Base-by-base conservation (phyloP, 768 basidiomycete species). In the Tulasnella sp. region DNA sequence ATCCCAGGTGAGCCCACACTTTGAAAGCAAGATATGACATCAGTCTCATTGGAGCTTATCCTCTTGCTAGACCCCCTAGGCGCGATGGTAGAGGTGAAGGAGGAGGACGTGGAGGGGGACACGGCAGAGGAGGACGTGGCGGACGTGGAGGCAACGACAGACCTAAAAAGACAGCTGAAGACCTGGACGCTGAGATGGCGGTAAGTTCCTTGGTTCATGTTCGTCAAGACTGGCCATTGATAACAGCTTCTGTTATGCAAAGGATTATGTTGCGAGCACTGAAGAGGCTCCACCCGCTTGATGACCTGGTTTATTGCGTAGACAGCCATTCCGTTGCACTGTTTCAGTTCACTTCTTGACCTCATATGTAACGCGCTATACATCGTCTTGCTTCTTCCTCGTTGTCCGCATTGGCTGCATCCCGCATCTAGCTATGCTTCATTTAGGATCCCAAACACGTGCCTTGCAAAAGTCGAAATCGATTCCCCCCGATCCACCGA, bases 131-230 rank as follows among this genome's bases (percentile, higher is more conserved):
- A 43, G 34, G 34, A 4, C 27, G 51, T 10, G 75, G 78, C 65
- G 80, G 79, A 65, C 57, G 66, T 53, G 67, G 66, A 19, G 50
- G 63, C 24, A 31, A 42, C 24, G 83, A 87, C 55, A 76, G 91
- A 63, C 80, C 86, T 2, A 74, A 76, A 59, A 58, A 58, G 77
- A 81, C 82, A 19, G 89, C 76, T 2, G 94, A 89, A 34, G 90
- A 93, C 69, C 80, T 98, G 46, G 94, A 98, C 69, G 92, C 93
- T 8, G 94, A 98, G 76, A 98, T 98, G 94, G 87, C 87, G 80
- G 94, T 94, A 61, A 42, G 81, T 69, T 4, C 7, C 1, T 19
- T 2, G 46, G 41, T 3, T 38, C 21, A 24, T 17, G 21, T 29
- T 46, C 15, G 25, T 17, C 10, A n/a, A 5, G 2, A 2, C 29